Percentiles rank a stretch among this genome's conserved stretches.
phyloP scores from a whole-genome alignment of 192 early-diverging fungal genomes.

The Tieghemiomyces parasiticus region DNA sequence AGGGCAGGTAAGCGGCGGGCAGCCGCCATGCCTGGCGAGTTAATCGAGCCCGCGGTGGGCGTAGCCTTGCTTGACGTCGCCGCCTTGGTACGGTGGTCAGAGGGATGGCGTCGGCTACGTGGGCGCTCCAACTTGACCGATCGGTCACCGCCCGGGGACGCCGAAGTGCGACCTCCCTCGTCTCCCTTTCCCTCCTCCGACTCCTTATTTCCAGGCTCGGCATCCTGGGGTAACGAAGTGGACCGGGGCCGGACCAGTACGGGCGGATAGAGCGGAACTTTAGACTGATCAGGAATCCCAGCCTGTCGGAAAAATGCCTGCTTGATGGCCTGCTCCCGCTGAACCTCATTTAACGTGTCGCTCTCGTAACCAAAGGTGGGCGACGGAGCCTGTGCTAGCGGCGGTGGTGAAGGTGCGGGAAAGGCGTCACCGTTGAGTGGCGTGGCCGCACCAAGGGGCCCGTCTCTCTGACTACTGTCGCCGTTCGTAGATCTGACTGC shows the following conservation, averaged over 20 bases:
- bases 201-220: background rate
- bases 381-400: no score
- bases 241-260: conserved; percentile 5
- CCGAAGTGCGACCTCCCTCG: background rate
- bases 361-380: background rate
- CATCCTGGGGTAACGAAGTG: background rate
- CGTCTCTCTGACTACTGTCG: no score
- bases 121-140: background rate
- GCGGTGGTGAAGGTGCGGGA: no score
- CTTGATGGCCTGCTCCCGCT: conserved; percentile 1
- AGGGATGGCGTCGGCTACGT: no score
- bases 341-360: background rate
- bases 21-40: background rate
- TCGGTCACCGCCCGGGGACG: background rate
- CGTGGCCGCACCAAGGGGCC: no score
- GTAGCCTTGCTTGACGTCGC: background rate
- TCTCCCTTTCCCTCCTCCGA: background rate
- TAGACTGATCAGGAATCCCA: conserved; percentile 7
- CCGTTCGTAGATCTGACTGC: no score
- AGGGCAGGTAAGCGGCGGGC: background rate
- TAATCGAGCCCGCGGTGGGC: background rate
- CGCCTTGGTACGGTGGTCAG: no score
- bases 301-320: background rate
- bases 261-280: conserved; percentile 5
- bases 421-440: no score